Base-by-base conservation (phyloP, 2,329 filamentous ascomycete genomes). In the Talaromyces sp. region DNA sequence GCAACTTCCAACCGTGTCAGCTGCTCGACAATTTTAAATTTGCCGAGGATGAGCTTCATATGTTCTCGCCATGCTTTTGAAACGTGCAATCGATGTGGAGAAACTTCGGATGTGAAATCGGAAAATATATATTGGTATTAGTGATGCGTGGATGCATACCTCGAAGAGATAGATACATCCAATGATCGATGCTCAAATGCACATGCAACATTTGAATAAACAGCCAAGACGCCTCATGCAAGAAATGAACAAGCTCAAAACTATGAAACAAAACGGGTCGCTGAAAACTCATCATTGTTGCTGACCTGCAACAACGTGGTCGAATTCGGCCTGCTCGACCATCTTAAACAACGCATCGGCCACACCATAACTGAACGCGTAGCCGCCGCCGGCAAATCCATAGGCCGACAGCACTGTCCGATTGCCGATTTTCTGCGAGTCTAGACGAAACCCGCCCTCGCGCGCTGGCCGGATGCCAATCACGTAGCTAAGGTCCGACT, bases 371-470 rank as follows among this genome's bases (percentile, higher is more conserved):
- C 72, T 74, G 58, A 75, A 76, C 1, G 73, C 70, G 65, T 75
- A 76, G 1, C 74, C 74, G 11, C 72, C 73, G 15, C 74, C 74
- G 2, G 73, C 74, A 60, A 75, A 75, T 1, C 73, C 74, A 61
- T 76, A 76, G 0, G 74, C 74, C 0, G 73, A 75, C 5, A 76
- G 39, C 2, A 75, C 49, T 2, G 68, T 66, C 4, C 70, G 68
- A 7, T 60, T 49, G 0, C 66, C 71, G 28, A 67, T 63, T 42
- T 65, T 59, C 58, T 74, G 66, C 0, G 70, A 71, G 28, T 75
- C 72, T 15, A 76, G 60, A 19, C 74, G 72, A 54, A 73, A 75
- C 1, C 74, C 74, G 1, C 72, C 73, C 30, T 69, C 62, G 33
- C 74, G 63, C 0, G 71, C 73, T 0, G 74, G 73, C 6, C 74